phyloP scores from a whole-genome alignment of 148 eudicot genomes.

The Spergularia bocconei region DNA sequence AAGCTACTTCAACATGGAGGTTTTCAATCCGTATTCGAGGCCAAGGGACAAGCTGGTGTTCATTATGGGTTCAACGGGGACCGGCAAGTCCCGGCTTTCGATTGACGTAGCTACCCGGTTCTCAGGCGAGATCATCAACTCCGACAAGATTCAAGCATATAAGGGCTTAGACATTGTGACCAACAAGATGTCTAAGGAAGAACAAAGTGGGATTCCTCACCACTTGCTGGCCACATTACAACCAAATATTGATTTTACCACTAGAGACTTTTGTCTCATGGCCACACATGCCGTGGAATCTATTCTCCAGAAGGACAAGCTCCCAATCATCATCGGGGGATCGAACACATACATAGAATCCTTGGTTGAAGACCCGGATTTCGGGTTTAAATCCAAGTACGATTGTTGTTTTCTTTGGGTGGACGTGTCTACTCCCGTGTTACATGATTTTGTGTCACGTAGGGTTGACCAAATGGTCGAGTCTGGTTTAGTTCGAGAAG shows the following conservation, averaged over 20 bases:
- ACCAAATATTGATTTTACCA: constrained; percentile 51
- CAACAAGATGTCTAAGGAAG: constrained; percentile 64
- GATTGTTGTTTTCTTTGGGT: constrained; percentile 83
- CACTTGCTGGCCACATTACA: constrained; percentile 57
- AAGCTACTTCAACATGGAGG: constrained; percentile 19
- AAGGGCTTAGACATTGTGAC: constrained; percentile 71
- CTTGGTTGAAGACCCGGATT: constrained; percentile 26
- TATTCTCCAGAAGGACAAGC: constrained; percentile 25
- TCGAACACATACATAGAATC: constrained; percentile 68
- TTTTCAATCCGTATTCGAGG: constrained; percentile 26
- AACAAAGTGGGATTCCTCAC: constrained; percentile 66
- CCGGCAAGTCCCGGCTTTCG: constrained; percentile 80
- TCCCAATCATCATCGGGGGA: constrained; percentile 80
- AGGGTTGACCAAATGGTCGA: constrained; percentile 71
- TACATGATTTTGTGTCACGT: constrained; percentile 39
- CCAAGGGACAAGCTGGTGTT: constrained; percentile 66
- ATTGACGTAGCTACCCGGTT: constrained; percentile 67
- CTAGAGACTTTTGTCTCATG: constrained; percentile 40
- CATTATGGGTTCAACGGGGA: constrained; percentile 84
- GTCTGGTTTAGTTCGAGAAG: constrained; percentile 59
- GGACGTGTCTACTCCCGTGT: constrained; percentile 46
- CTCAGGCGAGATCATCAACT: constrained; percentile 64
- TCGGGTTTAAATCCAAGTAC: constrained; percentile 38
- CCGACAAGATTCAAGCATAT: constrained; percentile 81
- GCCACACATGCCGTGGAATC: constrained; percentile 48